These are phyloP conservation scores for Hortiboletus flavorubellus DNA, from an alignment of 768 basidiomycete species.

Conservation along the genomic window DNA sequence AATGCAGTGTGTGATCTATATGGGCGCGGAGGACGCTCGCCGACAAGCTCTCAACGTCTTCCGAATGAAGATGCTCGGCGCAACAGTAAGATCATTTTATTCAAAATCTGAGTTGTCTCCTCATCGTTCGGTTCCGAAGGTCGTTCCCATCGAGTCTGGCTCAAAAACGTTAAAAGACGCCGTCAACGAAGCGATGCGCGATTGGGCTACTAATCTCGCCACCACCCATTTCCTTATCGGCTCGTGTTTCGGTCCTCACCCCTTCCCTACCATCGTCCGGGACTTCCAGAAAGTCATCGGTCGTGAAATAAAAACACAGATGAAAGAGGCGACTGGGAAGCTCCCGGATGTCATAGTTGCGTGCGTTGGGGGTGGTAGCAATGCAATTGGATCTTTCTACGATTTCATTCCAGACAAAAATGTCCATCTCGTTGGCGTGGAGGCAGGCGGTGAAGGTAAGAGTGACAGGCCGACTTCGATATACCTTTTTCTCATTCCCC, in stretches of 20 bases:
- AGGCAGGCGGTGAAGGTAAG: neutral
- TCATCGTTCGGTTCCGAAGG: neutral
- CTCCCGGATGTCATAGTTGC: neutral
- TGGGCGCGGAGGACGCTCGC: neutral
- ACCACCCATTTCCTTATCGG: conserved; percentile 1
- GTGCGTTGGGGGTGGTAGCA: neutral
- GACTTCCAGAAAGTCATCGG: conserved; percentile 2
- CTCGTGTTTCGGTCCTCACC: conserved; percentile 1
- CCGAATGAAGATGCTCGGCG: neutral
- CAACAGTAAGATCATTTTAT: neutral
- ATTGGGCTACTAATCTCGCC: neutral
- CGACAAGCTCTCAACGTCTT: neutral
- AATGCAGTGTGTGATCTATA: neutral
- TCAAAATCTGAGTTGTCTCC: too few relatives aligned
- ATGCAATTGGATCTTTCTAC: neutral
- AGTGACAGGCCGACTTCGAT: neutral
- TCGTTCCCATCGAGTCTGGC: neutral
- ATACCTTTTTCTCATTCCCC: neutral
- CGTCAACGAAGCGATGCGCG: conserved; percentile 2
- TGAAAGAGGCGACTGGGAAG: neutral
- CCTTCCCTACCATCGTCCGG: conserved; percentile 1
- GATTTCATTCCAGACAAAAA: neutral
- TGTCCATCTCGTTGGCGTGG: neutral
- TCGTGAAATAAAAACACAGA: neutral
- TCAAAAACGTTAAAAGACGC: neutral